These are phyloP conservation scores for Boletus albobrunnescens DNA, from an alignment of 1,284 basidiomycete species.

Conservation along the genomic window DNA sequence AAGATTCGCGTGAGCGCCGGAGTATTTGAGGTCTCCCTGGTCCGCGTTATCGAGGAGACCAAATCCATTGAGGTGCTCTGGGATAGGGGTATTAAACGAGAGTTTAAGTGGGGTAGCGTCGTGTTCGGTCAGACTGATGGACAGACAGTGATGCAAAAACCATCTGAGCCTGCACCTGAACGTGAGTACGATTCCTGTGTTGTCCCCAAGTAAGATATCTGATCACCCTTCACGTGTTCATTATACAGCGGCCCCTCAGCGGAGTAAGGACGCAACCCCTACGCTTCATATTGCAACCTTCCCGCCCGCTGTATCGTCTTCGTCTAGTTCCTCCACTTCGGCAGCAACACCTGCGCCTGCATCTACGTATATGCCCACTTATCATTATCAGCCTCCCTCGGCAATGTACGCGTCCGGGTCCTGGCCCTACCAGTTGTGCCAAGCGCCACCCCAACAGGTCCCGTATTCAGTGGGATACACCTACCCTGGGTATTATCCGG, in stretches of 20 bases:
- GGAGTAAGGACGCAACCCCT: conserved; percentile 6
- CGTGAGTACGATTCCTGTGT: conserved; percentile 27
- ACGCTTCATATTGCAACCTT: conserved; percentile 36
- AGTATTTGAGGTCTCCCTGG: conserved; percentile 74
- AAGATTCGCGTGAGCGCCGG: conserved; percentile 77
- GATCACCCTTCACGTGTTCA: conserved; percentile 3
- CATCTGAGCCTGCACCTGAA: conserved; percentile 45
- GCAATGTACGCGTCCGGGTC: conserved; percentile 27
- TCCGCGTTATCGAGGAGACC: conserved; percentile 64
- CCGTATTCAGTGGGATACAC: conserved; percentile 22
- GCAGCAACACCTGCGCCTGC: conserved; percentile 20
- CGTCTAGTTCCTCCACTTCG: conserved; percentile 22
- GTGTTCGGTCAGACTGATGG: conserved; percentile 61
- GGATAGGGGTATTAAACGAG: conserved; percentile 64
- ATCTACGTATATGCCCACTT: conserved; percentile 22
- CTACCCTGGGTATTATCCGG: conserved; percentile 18
- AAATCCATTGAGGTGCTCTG: conserved; percentile 75
- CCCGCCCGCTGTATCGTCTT: conserved; percentile 31
- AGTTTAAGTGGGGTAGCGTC: conserved; percentile 78
- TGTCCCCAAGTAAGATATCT: neutral
- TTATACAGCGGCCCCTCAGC: conserved; percentile 18
- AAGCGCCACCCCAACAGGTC: conserved; percentile 11
- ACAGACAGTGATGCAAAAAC: conserved; percentile 59
- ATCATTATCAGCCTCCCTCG: conserved; percentile 23
- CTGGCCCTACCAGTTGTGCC: conserved; percentile 33